Evolutionary conservation across 306 rosid species (phyloP), one percentile per base, ranked within the genome.

Genomic region (Vachellia pachyceras): DNA sequence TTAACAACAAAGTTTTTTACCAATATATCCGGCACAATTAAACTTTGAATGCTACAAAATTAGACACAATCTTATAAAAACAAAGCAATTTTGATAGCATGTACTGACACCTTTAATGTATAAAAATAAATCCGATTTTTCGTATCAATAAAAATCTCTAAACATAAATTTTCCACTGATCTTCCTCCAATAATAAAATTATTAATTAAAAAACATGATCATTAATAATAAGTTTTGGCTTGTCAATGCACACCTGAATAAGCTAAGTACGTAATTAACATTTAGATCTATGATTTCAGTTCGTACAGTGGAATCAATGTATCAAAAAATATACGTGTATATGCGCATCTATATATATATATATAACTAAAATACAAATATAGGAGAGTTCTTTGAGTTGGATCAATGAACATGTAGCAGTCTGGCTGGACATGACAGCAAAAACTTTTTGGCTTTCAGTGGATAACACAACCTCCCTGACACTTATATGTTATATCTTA

Each of bases 361-460:
- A 29, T 29, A 29, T 6, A 0, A 20, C 35, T 40, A 41, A 68
- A 68, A 68, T 68, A 41, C 50, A 41, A 68, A 68, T 35, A 68
- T n/a, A 68, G 3, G 25, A 66, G 46, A 18, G 29, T 17, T 61
- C 40, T 61, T 61, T 4, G 18, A 5, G 4, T 61, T 66, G 14
- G 13, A 41, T 45, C 29, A 68, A 68, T 40, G 29, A 44, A 68
- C 15, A 10, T 2, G 50, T 35, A 68, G 23, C 8, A 40, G 5
- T 68, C 40, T 68, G 72, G 72, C 15, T 40, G 47, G 15, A 68
- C 49, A 8, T 68, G 72, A 33, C 23, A n/a, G 72, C 72, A 40
- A n/a, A 40, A 68, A 4, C 3, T 9, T 68, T 41, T 68, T 10
- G 73, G 50, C 73, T 5, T 23, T 41, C 36, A 10, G 0, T 12